A percentile compares a stretch with the other conserved stretches of the same genome.
Evolutionary conservation across 164 flowering plant species (phyloP).

Genomic region (Piper longum): DNA sequence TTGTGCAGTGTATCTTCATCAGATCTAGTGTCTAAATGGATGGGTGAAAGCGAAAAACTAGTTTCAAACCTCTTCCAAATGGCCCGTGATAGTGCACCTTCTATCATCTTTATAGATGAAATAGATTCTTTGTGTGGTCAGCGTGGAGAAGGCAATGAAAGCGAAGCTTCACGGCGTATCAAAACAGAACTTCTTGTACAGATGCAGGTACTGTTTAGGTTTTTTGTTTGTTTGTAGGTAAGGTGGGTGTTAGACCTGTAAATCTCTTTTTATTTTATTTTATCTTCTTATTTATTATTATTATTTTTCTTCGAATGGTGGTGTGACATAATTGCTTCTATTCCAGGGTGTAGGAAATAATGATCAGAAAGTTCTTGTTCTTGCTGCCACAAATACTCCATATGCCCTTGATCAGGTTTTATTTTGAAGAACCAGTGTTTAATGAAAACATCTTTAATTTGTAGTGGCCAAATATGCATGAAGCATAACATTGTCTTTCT

Average conservation of each 20-base stretch:
- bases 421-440: background rate
- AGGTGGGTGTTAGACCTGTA: background rate
- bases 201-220: slow-evolving; percentile 66
- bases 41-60: slow-evolving; percentile 99
- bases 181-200: slow-evolving; percentile 97
- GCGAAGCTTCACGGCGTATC: slow-evolving; percentile 96
- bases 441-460: background rate
- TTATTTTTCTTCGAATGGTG: background rate
- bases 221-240: no score
- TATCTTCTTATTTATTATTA: background rate
- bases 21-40: slow-evolving; percentile 97
- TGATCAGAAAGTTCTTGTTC: slow-evolving; percentile 96
- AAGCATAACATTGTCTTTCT: no score
- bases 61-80: slow-evolving; percentile 92
- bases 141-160: slow-evolving; percentile 97
- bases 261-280: background rate
- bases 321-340: background rate
- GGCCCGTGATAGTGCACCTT: slow-evolving; percentile 98
- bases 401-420: slow-evolving; percentile 94
- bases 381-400: slow-evolving; percentile 99
- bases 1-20: slow-evolving; percentile 79
- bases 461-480: no score
- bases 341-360: slow-evolving; percentile 85
- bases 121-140: slow-evolving; percentile 94
- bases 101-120: slow-evolving; percentile 91